These are phyloP conservation scores for Melastoma malabathricum DNA, from an alignment of 345 rosid genomes.

Conservation along the genomic window DNA sequence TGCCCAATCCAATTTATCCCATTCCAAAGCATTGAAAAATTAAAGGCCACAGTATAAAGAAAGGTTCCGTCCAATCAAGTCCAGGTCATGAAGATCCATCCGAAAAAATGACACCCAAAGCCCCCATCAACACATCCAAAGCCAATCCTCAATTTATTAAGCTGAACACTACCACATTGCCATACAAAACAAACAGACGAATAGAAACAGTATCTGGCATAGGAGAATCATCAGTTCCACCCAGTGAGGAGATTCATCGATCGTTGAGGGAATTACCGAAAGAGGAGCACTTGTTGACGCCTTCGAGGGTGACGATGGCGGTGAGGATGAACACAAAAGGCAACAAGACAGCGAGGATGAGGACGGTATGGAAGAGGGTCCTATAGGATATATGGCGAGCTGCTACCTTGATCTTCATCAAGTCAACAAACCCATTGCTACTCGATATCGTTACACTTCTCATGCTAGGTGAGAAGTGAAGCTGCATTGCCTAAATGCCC, in stretches of 20 bases:
- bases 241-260: no score
- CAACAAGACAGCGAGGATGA: conserved; percentile 92
- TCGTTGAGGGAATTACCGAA: conserved; percentile 34
- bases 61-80: no score
- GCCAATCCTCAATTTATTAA: neutral
- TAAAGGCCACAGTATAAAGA: no score
- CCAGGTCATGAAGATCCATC: no score
- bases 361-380: conserved; percentile 89
- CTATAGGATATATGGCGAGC: conserved; percentile 98
- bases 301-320: conserved; percentile 98
- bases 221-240: no score
- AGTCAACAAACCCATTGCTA: conserved; percentile 98
- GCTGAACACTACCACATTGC: neutral
- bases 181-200: conserved; percentile 6
- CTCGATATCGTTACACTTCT: conserved; percentile 99
- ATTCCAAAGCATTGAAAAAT: no score
- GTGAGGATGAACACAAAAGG: conserved; percentile 98
- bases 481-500: conserved; percentile 71
- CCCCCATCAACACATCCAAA: neutral
- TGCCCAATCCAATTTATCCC: no score
- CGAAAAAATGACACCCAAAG: neutral
- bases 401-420: conserved; percentile 99
- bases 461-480: conserved; percentile 99
- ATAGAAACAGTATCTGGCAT: neutral
- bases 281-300: conserved; percentile 99